Evolutionary conservation across 2,329 filamentous ascomycete genomes (phyloP), one percentile per base, ranked within the genome.

Genomic region (Trichocomaceae sp.): DNA sequence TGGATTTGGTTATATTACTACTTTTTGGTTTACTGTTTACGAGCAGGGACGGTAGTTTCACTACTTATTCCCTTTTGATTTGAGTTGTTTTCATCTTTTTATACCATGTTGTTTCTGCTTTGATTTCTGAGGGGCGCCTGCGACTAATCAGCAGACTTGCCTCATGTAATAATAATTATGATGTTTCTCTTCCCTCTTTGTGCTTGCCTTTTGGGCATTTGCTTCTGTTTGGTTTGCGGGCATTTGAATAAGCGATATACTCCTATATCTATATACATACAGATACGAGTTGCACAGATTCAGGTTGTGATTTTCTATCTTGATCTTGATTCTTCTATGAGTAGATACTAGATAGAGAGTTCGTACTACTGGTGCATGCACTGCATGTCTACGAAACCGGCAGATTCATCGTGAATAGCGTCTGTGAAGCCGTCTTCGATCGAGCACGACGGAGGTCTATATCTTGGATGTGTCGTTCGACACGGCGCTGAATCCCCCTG

Each of bases 21-120:
- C 5, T 41, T n/a, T 39, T 23, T 50, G 29, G 42, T 47, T 15
- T 31, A 22, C 31, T 42, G 47, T 17, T 20, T 48, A 26, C 33
- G 35, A 37, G 29, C 10, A 12, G 26, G 26, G 31, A 47, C 42
- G 50, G 42, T 47, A 22, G 29, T 52, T 41, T 15, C 7, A 17
- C 15, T 39, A 10, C 22, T 47, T 44, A 26, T 33, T 23, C 26
- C 39, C 48, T n/a, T 35, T 29, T 39, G 37, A 23, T 31, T 55
- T 45, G 46, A 50, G 13, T 39, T 54, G 10, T 41, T 10, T 41
- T 26, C 7, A 26, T 47, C 41, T 48, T 19, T 52, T 44, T 56
- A 48, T 52, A 46, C 50, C 54, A 56, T 57, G 22, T 53, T 53
- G 51, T 53, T n/a, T 53, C 37, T 47, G 22, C 33, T 29, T 53